Base-by-base conservation (phyloP, 495 filamentous ascomycete genomes). In the Podospora pseudoanserina region DNA sequence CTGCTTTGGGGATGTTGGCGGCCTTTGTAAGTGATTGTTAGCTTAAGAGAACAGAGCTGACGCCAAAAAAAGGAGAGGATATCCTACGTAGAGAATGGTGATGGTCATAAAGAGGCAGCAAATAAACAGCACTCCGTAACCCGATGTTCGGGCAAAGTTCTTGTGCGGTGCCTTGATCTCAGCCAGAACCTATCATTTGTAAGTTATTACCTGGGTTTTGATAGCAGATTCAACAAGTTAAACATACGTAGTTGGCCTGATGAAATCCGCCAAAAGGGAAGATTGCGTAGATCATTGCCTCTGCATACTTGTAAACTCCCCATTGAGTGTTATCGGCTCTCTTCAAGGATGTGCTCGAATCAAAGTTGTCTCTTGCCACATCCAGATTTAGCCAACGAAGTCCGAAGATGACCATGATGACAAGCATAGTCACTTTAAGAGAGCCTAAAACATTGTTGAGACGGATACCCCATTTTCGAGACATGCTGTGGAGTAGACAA, bases 401-500 rank as follows among this genome's bases (percentile, higher is more conserved):
- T 9, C 71, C 71, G 7, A 70, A 66, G 27, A 70, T 26, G 59
- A 73, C 57, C 63, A 73, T 66, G 6, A 64, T 11, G 27, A 66
- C 90, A 81, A 63, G 90, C 67, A 73, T 70, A 23, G 60, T 34
- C 54, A 73, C 20, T 30, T 73, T 73, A 1, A 63, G 11, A 16
- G 28, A 64, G 11, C 71, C 71, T 6, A 73, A 44, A 11, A 73
- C n/a, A 60, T 70, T 73, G 66, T 73, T 73, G 54, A 73, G 53
- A 20, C 65, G 30, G 20, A 73, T 70, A 58, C 71, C 71, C 68
- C 68, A 73, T 67, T 67, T 70, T 23, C 71, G 67, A 19, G 71
- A 73, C 65, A 73, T 70, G 60, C 68, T 68, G 30, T 73, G 82
- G 27, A 91, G 75, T 4, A 92, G 81, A 26, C 83, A 83, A 39